phyloP scores from a whole-genome alignment of 2,329 filamentous ascomycete genomes.

The Neofusicoccum ribis region DNA sequence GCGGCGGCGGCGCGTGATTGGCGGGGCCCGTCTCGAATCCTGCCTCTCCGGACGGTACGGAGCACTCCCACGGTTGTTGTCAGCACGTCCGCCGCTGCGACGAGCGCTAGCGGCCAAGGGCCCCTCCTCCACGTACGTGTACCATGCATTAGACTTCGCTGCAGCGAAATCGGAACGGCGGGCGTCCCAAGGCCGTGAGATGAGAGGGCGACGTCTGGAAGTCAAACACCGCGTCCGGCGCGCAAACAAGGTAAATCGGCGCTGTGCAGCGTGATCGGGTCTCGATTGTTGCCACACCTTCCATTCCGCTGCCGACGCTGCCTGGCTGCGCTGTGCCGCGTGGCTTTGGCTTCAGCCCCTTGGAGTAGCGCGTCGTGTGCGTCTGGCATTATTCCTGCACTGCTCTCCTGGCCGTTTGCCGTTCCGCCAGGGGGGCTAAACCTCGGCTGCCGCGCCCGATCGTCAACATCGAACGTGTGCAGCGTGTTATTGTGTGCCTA shows the following conservation, averaged over 20 bases:
- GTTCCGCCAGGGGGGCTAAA: slow-evolving; percentile 1
- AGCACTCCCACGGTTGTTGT: background rate
- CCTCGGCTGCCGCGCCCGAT: slow-evolving; percentile 1
- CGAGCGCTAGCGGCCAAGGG: background rate
- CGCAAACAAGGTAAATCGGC: background rate
- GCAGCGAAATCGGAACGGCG: background rate
- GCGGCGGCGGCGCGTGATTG: background rate
- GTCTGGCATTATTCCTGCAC: no score
- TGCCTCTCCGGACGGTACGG: background rate
- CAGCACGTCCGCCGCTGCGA: background rate
- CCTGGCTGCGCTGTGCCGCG: background rate
- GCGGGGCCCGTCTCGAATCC: background rate
- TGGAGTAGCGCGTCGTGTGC: no score
- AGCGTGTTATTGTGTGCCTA: background rate
- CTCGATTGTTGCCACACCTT: background rate
- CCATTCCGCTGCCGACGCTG: no score
- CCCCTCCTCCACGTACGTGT: background rate
- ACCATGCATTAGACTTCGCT: background rate
- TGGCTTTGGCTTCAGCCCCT: background rate
- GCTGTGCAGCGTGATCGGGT: background rate
- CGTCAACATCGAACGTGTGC: slow-evolving; percentile 5
- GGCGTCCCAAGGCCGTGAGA: slow-evolving; percentile 1
- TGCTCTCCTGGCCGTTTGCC: background rate
- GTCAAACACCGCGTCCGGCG: background rate
- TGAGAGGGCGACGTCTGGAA: background rate